A percentile compares a stretch with the other conserved stretches of the same genome.
These are phyloP conservation scores for Phytopythium delawarense DNA, from an alignment of 352 stramenopile species.

Conservation along the genomic window DNA sequence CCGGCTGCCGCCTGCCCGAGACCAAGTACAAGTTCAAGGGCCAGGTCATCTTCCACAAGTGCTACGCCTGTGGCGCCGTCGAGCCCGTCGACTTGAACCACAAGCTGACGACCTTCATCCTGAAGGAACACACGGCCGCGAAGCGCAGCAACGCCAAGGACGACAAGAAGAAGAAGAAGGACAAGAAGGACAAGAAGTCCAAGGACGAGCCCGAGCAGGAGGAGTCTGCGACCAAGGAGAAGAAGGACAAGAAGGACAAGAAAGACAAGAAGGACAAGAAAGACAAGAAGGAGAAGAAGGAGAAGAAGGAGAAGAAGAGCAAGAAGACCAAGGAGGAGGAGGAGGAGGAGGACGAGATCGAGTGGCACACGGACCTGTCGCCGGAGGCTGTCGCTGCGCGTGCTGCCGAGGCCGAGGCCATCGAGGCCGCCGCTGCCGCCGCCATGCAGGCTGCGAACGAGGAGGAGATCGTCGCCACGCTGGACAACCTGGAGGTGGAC, in stretches of 20 bases:
- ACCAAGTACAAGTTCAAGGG: constrained; percentile 99
- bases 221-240: constrained; percentile 46
- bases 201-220: constrained; percentile 70
- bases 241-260: constrained; percentile 64
- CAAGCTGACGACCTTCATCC: constrained; percentile 97
- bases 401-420: constrained; percentile 76
- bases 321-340: constrained; percentile 75
- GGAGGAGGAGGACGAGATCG: constrained; percentile 66
- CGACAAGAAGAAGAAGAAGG: constrained; percentile 85
- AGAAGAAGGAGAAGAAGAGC: constrained; percentile 82
- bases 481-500: constrained; percentile 82
- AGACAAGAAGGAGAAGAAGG: constrained; percentile 62
- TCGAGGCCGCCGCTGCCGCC: constrained; percentile 69
- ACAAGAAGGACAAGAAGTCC: constrained; percentile 61
- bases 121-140: constrained; percentile 93
- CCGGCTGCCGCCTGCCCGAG: constrained; percentile 95
- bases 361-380: constrained; percentile 86
- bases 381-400: constrained; percentile 76
- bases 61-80: constrained; percentile 96
- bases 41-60: constrained; percentile 97
- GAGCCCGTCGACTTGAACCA: constrained; percentile 98
- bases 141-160: constrained; percentile 86
- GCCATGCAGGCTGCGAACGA: constrained; percentile 60
- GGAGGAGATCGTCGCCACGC: constrained; percentile 55
- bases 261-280: constrained; percentile 61